These are phyloP conservation scores for Populus deltoides DNA, from an alignment of 345 rosid species.

Conservation along the genomic window DNA sequence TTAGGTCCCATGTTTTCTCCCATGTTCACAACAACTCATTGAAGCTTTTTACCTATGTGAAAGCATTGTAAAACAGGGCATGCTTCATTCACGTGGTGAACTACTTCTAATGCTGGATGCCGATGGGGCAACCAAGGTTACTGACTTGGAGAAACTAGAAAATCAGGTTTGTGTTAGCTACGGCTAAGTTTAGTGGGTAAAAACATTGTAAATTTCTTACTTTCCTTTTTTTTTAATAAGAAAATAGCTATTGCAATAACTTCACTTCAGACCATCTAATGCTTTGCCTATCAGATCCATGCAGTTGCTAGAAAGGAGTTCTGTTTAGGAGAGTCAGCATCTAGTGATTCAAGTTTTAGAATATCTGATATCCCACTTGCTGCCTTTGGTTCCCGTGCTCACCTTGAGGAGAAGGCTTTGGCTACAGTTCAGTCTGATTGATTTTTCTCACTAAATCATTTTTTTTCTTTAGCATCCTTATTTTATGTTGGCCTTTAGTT, in stretches of 20 bases:
- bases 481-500: conserved; percentile 17
- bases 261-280: conserved; percentile 25
- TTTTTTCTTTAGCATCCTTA: neutral
- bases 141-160: conserved; percentile 93
- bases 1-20: conserved; percentile 2
- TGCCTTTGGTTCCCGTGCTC: conserved; percentile 98
- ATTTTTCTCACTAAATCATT: neutral
- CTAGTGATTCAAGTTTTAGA: conserved; percentile 37
- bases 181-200: neutral
- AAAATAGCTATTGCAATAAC: neutral
- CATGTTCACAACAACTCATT: conserved; percentile 30
- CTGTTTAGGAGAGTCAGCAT: conserved; percentile 43
- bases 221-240: too few relatives aligned
- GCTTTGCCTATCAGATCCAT: conserved; percentile 58
- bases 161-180: conserved; percentile 55
- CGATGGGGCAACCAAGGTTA: conserved; percentile 97
- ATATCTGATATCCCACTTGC: conserved; percentile 72
- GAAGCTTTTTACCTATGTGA: conserved; percentile 62
- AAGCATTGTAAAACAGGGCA: conserved; percentile 96
- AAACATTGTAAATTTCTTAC: neutral
- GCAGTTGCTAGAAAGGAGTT: conserved; percentile 62
- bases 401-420: conserved; percentile 91
- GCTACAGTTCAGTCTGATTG: conserved; percentile 67
- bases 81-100: conserved; percentile 98
- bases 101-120: conserved; percentile 97